Evolutionary conservation across 495 filamentous ascomycete species (phyloP).

Genomic region (Aspergillus bertholletiae): DNA sequence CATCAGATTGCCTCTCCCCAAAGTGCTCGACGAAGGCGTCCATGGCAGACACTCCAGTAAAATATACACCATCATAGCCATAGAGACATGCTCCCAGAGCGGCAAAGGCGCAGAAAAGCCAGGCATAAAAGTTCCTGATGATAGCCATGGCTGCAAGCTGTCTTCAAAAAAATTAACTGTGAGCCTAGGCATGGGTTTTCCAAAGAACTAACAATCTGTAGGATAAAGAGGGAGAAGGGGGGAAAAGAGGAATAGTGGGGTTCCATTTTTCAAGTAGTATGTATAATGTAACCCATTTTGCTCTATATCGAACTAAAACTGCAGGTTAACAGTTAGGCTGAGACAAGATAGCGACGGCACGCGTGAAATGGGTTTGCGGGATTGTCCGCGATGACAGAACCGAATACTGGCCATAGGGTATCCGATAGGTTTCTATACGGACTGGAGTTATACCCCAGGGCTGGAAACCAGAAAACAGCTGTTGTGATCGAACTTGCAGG

Average conservation of each 20-base stretch:
- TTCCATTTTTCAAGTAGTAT: background rate
- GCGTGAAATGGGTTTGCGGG: too few species aligned
- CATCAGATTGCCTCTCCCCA: background rate
- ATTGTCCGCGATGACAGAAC: too few species aligned
- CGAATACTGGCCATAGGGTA: background rate
- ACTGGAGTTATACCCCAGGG: too few species aligned
- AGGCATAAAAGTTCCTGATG: background rate
- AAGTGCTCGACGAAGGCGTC: background rate
- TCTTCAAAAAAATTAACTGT: background rate
- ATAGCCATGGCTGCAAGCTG: background rate
- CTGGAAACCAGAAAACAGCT: background rate
- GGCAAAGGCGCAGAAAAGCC: background rate
- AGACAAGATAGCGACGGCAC: too few species aligned
- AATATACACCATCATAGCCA: background rate
- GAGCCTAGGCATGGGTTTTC: background rate
- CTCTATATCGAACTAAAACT: background rate
- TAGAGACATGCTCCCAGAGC: background rate
- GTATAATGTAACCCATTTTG: background rate
- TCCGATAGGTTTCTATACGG: background rate
- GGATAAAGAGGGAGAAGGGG: too few species aligned
- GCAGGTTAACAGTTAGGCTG: background rate
- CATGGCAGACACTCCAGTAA: background rate
- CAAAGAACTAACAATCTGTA: background rate
- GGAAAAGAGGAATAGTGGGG: background rate
- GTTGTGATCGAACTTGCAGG: background rate